These are phyloP conservation scores for Cyphellophora attinorum DNA, from an alignment of 2,329 filamentous ascomycete genomes.

Conservation along the genomic window DNA sequence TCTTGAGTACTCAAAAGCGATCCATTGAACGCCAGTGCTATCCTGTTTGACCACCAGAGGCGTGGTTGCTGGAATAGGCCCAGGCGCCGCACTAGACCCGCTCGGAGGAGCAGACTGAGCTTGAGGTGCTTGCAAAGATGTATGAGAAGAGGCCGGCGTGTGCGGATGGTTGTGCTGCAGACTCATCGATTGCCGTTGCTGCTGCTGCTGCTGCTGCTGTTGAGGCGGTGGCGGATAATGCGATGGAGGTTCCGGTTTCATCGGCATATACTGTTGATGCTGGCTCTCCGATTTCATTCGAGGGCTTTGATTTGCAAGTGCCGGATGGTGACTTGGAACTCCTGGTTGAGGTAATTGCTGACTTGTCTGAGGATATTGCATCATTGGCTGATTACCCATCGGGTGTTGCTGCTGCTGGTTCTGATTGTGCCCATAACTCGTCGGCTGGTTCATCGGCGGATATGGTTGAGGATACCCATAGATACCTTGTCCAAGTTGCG, in stretches of 20 bases:
- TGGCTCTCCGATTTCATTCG: slow-evolving; percentile 24
- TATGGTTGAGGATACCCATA: slow-evolving; percentile 63
- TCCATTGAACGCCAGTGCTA: slow-evolving; percentile 96
- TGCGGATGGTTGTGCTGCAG: slow-evolving; percentile 41
- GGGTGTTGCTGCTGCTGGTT: slow-evolving; percentile 44
- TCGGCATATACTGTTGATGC: slow-evolving; percentile 10
- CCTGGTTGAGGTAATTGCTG: slow-evolving; percentile 27
- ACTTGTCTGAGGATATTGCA: slow-evolving; percentile 43
- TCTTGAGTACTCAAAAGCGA: slow-evolving; percentile 94
- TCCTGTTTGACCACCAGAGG: slow-evolving; percentile 90
- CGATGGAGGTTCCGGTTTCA: slow-evolving; percentile 14
- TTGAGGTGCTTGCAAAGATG: slow-evolving; percentile 50
- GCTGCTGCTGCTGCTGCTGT: slow-evolving; percentile 23
- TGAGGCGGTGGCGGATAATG: slow-evolving; percentile 4
- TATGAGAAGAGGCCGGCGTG: slow-evolving; percentile 25
- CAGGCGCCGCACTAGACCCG: slow-evolving; percentile 72
- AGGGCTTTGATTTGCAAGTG: slow-evolving; percentile 46
- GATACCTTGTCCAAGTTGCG: slow-evolving; percentile 74
- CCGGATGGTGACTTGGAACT: slow-evolving; percentile 42
- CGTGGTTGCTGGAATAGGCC: slow-evolving; percentile 92
- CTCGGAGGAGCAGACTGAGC: slow-evolving; percentile 23
- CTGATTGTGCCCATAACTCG: slow-evolving; percentile 45
- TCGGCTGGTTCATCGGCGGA: slow-evolving; percentile 43
- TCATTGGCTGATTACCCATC: slow-evolving; percentile 45
- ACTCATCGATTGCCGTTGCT: slow-evolving; percentile 40